These are phyloP conservation scores for Ceratobasidium sp. DNA, from an alignment of 1,284 basidiomycete genomes.

Conservation along the genomic window DNA sequence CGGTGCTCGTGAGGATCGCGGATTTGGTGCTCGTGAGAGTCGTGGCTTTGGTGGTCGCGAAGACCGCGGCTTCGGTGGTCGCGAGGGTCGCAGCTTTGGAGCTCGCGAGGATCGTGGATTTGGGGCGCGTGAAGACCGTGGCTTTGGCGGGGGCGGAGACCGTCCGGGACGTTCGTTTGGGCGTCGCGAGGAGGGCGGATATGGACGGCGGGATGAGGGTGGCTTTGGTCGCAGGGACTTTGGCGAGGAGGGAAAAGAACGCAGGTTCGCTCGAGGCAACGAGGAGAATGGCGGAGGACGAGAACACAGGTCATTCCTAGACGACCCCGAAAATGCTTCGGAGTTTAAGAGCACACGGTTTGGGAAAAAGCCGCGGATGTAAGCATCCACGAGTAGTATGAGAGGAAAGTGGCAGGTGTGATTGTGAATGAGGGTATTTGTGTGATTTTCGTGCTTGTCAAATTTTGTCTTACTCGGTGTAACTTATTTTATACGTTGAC, in stretches of 20 bases:
- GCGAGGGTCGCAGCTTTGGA: slow-evolving; percentile 5
- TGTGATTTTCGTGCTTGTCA: not conserved
- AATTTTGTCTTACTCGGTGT: slow-evolving; percentile 6
- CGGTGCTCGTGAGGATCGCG: not conserved
- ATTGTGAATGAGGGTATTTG: not conserved
- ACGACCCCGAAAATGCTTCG: slow-evolving; percentile 21
- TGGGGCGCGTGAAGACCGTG: not conserved
- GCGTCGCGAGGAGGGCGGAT: slow-evolving; percentile 88
- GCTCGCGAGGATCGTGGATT: not conserved
- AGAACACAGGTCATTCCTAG: slow-evolving; percentile 11
- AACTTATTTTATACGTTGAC: slow-evolving; percentile 27
- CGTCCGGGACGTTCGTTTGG: slow-evolving; percentile 60
- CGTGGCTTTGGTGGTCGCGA: slow-evolving; percentile 7
- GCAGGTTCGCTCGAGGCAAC: not conserved
- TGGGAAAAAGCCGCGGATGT: slow-evolving; percentile 12
- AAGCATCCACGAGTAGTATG: not conserved
- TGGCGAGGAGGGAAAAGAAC: slow-evolving; percentile 55
- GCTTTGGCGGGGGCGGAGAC: not conserved
- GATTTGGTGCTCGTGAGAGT: not conserved
- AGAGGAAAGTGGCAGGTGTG: not conserved
- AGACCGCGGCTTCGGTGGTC: slow-evolving; percentile 1
- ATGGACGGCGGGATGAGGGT: slow-evolving; percentile 86
- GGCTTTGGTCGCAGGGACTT: slow-evolving; percentile 84
- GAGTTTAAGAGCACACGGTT: slow-evolving; percentile 15
- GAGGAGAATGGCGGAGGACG: not conserved